Evolutionary conservation across 2,329 filamentous ascomycete species (phyloP).

Genomic region (Verticillium longisporum): DNA sequence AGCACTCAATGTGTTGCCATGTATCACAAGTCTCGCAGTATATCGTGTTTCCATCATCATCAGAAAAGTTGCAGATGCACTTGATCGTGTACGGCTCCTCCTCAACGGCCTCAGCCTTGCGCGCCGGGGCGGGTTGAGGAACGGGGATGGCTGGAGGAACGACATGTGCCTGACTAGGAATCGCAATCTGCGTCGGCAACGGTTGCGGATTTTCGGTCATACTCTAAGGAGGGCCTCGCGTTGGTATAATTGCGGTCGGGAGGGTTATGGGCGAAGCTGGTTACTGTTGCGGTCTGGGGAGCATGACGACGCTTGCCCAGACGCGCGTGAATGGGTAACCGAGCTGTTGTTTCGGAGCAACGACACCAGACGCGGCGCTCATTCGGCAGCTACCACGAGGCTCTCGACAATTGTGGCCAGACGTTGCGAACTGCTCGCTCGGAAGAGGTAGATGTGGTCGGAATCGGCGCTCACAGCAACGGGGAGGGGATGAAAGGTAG

Average conservation of each 20-base stretch:
- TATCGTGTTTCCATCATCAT: conserved; percentile 97
- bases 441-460: background rate
- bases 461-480: background rate
- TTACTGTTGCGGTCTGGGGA: conserved; percentile 46
- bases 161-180: conserved; percentile 43
- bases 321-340: conserved; percentile 23
- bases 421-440: background rate
- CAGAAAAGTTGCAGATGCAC: conserved; percentile 89
- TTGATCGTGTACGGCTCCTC: conserved; percentile 93
- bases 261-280: conserved; percentile 28
- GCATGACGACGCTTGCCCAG: conserved; percentile 51
- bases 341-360: conserved; percentile 3
- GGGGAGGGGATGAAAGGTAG: background rate
- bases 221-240: conserved; percentile 44
- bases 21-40: conserved; percentile 94
- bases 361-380: conserved; percentile 2
- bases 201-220: conserved; percentile 54
- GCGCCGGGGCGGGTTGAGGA: conserved; percentile 32
- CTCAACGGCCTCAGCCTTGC: conserved; percentile 51
- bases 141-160: conserved; percentile 31
- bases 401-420: background rate
- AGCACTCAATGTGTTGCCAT: conserved; percentile 98
- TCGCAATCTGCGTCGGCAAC: conserved; percentile 48
- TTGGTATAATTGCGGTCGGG: conserved; percentile 22
- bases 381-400: conserved; percentile 6